Conservation (phyloP, 2,329 filamentous ascomycete species). For the Colletotrichum sp. region DNA sequence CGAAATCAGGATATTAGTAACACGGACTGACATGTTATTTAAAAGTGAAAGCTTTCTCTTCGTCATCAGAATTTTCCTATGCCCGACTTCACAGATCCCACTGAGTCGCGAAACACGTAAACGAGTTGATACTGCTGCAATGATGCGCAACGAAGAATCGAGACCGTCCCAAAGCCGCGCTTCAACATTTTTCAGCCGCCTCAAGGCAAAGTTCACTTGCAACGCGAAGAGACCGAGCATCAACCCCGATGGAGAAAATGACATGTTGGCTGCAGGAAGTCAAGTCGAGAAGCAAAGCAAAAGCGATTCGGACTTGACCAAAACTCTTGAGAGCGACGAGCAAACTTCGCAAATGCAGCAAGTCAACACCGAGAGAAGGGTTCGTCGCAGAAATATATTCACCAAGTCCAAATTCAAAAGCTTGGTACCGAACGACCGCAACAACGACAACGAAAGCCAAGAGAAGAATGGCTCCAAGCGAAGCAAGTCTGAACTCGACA, state of each 20-base stretch:
- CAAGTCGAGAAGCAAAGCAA: background rate
- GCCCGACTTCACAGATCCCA: background rate
- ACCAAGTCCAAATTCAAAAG: background rate
- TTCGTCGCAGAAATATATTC: background rate
- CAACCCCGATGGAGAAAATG: background rate
- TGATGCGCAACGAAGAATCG: background rate
- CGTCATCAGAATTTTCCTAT: background rate
- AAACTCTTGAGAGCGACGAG: background rate
- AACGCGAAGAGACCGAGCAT: background rate
- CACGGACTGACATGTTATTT: background rate
- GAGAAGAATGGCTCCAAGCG: background rate
- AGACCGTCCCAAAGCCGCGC: background rate
- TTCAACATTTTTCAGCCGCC: background rate
- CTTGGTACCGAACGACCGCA: background rate
- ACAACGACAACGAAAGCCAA: background rate
- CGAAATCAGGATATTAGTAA: background rate
- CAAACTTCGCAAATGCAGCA: background rate
- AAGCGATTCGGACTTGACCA: background rate
- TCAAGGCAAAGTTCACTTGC: background rate
- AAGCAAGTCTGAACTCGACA: background rate
- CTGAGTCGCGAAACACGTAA: background rate
- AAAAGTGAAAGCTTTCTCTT: background rate
- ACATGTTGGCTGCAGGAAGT: background rate
- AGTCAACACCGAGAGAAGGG: background rate
- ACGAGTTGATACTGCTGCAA: background rate